These are phyloP conservation scores for Prosopis cineraria DNA, from an alignment of 306 rosid species.

Conservation along the genomic window DNA sequence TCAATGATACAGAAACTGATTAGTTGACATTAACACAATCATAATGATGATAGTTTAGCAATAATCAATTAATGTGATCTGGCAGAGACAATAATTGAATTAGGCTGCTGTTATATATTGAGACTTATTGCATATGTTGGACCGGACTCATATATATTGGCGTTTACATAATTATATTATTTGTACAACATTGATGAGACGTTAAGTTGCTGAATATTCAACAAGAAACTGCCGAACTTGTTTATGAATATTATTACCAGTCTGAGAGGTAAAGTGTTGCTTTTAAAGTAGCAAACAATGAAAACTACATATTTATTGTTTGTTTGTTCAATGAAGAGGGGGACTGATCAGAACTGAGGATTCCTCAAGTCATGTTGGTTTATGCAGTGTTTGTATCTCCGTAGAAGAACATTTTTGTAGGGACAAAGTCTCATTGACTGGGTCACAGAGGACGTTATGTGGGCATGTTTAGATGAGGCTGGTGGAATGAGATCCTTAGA, in stretches of 20 bases:
- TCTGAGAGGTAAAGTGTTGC: conserved; percentile 32
- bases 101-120: background rate
- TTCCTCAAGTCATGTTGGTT: background rate
- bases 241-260: conserved; percentile 12
- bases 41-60: conserved; percentile 17
- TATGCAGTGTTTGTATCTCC: background rate
- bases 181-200: background rate
- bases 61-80: background rate
- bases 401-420: background rate
- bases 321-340: conserved; percentile 19
- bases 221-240: conserved; percentile 33
- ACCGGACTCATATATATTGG: background rate
- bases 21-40: background rate
- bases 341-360: background rate
- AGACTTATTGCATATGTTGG: background rate
- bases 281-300: background rate
- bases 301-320: conserved; percentile 8
- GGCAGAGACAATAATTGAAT: background rate
- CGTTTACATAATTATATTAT: background rate
- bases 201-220: conserved; percentile 19
- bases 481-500: background rate
- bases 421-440: background rate
- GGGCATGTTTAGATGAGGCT: background rate
- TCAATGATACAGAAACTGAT: background rate
- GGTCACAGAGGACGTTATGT: background rate